Evolutionary conservation across 345 rosid species (phyloP), one percentile per base, ranked within the genome.

Genomic region (Gossypium arboreum): DNA sequence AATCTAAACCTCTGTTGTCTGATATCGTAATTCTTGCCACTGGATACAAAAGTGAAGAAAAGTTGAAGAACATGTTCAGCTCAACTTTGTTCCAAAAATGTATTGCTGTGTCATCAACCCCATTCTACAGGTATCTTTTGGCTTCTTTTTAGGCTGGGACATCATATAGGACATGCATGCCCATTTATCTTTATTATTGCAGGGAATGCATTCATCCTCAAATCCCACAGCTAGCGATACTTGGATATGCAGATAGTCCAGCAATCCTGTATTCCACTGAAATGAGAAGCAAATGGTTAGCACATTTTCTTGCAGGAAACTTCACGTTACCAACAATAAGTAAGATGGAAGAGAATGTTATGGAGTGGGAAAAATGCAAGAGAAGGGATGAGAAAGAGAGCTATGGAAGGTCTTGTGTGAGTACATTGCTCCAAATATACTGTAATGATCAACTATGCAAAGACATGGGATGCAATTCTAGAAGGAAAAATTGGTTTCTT

Each of bases 361-460:
- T 22, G 47, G 71, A 29, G 66, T 85, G 84, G 87, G 83, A 64
- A 45, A 70, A 27, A 15, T 70, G 51, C 81, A 50, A 83, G 73
- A 83, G 73, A 58, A 71, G 27, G 15, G 71, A 73, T 2, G 18
- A 34, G 3, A 64, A 75, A 55, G 20, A 63, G 20, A 22, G 57
- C 22, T 79, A 34, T 41, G 24, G 77, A 60, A 83, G 79, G 67
- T 76, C 84, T 5, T 81, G 83, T 10, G 62, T 77, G 29, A 69
- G 77, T 17, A 27, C 62, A 48, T 20, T 79, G 3, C 39, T 72
- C 3, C 72, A 79, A 47, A 83, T 79, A 43, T 77, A 82, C 81
- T 72, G 79, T 78, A 75, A 43, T 67, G 84, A 77, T 61, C 83
- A 81, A 54, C 72, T 83, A 20, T 85, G 88, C 85, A 85, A 78